Evolutionary conservation across 1,284 basidiomycete species (phyloP), one percentile per base, ranked within the genome.

Genomic region (Coniferiporia weirii): DNA sequence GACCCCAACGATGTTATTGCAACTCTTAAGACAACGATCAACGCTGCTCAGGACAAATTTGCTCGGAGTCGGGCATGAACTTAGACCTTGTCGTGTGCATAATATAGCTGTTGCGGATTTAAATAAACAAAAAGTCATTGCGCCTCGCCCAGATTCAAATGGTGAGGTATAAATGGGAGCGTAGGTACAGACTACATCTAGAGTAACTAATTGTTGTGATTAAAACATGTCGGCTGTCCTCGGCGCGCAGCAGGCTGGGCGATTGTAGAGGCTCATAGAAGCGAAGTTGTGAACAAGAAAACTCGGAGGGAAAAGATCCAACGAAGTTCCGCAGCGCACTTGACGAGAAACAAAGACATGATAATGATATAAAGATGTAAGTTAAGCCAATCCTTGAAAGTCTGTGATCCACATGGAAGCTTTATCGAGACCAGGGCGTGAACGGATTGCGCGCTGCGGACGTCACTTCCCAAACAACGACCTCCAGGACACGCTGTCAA

Each of bases 1-100:
- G 79, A 88, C 65, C 92, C 97, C 0, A 87, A 89, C 62, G 73
- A 82, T 47, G 92, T 95, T 46, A 96, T 97, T 53, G 66, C 77
- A 49, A 74, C 80, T 12, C 76, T 98, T 61, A 93, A 90, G 72
- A 73, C 80, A 20, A 79, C 83, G 10, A 87, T 97, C 38, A 79
- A 90, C 64, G 74, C 79, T 19, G 91, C 86, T 10, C 87, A 87
- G 69, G 80, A 77, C 20, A 82, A 74, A 66, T 66, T 73, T 54
- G 68, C 73, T 27, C 27, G 27, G 5, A 5, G 27, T n/a, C 46
- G 40, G 38, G 55, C 60, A 9, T 51, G 55, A 38, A 43, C 38
- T 34, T 60, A 51, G 51, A 43, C 40, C 40, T 43, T 43, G 49
- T 27, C 27, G 27, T 27, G 27, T 27, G 27, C 27, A 5, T 27